These are phyloP conservation scores for Pyrus communis DNA, from an alignment of 306 rosid species.

Conservation along the genomic window DNA sequence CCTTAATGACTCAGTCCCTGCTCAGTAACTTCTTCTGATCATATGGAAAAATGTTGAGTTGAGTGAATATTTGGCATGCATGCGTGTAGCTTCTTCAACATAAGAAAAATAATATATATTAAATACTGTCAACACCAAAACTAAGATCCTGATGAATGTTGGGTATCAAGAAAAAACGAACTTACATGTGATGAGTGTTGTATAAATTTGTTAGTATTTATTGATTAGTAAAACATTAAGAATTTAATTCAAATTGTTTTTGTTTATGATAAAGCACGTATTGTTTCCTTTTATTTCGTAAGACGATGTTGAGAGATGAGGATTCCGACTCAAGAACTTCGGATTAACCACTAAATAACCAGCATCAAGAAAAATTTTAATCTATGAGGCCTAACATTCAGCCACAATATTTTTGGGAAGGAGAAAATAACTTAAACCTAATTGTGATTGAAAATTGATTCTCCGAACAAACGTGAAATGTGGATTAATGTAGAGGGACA, in stretches of 20 bases:
- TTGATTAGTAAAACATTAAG: neutral
- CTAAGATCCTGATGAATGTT: neutral
- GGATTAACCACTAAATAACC: neutral
- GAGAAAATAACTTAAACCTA: neutral
- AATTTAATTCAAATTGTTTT: too few relatives aligned
- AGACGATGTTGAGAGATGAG: neutral
- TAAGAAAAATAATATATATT: neutral
- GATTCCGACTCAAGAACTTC: neutral
- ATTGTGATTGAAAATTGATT: neutral
- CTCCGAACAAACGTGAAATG: neutral
- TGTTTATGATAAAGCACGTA: neutral
- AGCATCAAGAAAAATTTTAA: neutral
- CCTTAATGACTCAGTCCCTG: constrained; percentile 21
- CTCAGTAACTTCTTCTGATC: constrained; percentile 7
- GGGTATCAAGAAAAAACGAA: neutral
- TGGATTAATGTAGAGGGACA: too few relatives aligned
- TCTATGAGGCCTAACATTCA: neutral
- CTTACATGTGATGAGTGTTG: neutral
- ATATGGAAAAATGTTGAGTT: neutral
- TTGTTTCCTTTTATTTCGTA: neutral
- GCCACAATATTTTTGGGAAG: neutral
- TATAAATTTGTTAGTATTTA: neutral
- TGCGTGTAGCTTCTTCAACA: neutral
- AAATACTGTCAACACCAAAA: neutral
- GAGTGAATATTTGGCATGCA: neutral